These are phyloP conservation scores for Boechera stricta DNA, from an alignment of 345 rosid species.

Conservation along the genomic window DNA sequence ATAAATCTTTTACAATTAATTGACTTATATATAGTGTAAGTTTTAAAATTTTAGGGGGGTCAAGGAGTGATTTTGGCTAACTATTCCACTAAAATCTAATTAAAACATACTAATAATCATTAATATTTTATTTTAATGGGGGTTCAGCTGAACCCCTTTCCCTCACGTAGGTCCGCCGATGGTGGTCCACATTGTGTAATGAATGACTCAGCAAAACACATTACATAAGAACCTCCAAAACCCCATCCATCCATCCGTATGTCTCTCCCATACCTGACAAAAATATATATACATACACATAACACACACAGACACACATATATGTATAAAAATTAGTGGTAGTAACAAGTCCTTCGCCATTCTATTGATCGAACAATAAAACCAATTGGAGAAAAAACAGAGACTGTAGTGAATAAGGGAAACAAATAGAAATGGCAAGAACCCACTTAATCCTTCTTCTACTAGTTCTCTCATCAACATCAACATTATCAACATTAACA, in stretches of 20 bases:
- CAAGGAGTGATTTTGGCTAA: too few relatives aligned
- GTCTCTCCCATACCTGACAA: conserved; percentile 37
- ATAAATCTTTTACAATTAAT: too few relatives aligned
- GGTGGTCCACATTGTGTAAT: conserved; percentile 14
- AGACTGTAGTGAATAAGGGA: conserved; percentile 7
- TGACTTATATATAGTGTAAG: too few relatives aligned
- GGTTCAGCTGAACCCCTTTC: too few relatives aligned
- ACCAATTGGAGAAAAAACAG: conserved; percentile 13
- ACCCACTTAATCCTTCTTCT: conserved; percentile 29
- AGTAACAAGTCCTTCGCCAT: conserved; percentile 20
- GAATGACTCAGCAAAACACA: conserved; percentile 36
- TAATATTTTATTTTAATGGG: too few relatives aligned
- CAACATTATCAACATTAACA: conserved; percentile 15
- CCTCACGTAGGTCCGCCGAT: too few relatives aligned
- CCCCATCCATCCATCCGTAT: conserved; percentile 36
- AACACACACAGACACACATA: background rate
- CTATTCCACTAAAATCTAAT: too few relatives aligned
- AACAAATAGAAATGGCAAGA: conserved; percentile 29
- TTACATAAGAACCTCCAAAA: conserved; percentile 29
- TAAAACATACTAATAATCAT: too few relatives aligned
- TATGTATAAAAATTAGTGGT: background rate
- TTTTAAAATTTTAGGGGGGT: too few relatives aligned
- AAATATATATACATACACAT: conserved; percentile 5
- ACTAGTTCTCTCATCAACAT: conserved; percentile 12
- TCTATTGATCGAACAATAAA: conserved; percentile 25